These are phyloP conservation scores for Neurospora crassa DNA, from an alignment of 2,329 filamentous ascomycete genomes.

Conservation along the genomic window DNA sequence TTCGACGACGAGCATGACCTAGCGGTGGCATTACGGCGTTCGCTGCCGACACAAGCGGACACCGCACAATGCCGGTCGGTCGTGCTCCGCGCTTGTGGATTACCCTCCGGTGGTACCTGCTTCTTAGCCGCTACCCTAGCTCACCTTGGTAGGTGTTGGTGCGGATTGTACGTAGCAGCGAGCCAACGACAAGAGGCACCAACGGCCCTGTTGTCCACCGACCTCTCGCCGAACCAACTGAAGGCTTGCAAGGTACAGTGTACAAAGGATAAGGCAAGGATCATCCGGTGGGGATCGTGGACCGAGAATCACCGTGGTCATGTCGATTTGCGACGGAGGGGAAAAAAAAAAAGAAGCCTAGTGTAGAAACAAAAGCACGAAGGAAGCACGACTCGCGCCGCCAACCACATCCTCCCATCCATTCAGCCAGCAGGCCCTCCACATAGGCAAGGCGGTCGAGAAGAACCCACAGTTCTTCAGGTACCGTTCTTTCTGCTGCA, in stretches of 20 bases:
- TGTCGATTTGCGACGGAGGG: not conserved
- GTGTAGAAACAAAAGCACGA: not conserved
- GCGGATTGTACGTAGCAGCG: not conserved
- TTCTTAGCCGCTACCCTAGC: not conserved
- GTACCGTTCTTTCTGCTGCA: not conserved
- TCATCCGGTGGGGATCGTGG: not conserved
- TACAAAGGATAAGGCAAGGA: not conserved
- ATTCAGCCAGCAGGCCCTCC: not conserved
- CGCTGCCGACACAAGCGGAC: not conserved
- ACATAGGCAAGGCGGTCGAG: constrained; percentile 1
- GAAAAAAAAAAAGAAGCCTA: not conserved
- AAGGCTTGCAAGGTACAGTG: not conserved
- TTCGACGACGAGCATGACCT: not conserved
- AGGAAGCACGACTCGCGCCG: not conserved
- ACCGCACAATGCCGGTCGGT: not conserved
- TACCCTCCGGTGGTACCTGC: not conserved
- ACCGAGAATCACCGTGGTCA: not conserved
- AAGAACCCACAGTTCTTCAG: not conserved
- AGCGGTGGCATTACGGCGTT: not conserved
- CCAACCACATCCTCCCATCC: not conserved
- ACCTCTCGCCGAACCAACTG: not conserved
- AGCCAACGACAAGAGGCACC: not conserved
- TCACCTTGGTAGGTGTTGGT: not conserved
- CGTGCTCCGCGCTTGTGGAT: not conserved
- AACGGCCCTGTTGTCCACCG: not conserved